Percentiles rank a stretch among this genome's conserved stretches.
Evolutionary conservation across 1,284 basidiomycete genomes (phyloP).

Genomic region (Sphagnurus paluster): DNA sequence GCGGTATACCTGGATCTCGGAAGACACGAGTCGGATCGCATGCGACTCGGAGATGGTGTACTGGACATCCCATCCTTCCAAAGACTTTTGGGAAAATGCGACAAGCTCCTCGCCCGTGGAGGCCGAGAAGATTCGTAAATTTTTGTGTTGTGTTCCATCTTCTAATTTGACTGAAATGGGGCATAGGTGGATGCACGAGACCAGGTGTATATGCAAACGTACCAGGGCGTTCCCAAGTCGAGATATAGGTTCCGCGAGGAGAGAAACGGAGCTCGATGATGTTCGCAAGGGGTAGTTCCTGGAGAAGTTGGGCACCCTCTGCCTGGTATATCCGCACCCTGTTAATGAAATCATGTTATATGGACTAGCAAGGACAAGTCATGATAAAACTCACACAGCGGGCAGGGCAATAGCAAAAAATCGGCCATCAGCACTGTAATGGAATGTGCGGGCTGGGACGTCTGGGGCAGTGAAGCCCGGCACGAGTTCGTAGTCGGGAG

Average conservation of each 20-base stretch:
- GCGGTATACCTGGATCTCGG: constrained; percentile 88
- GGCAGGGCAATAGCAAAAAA: constrained; percentile 85
- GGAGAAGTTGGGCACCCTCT: constrained; percentile 68
- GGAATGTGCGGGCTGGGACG: constrained; percentile 70
- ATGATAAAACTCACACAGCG: constrained; percentile 52
- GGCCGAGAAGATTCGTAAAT: constrained; percentile 83
- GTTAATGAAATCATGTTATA: constrained; percentile 1
- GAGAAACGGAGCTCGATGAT: constrained; percentile 89
- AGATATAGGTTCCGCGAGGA: constrained; percentile 88
- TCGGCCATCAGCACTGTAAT: constrained; percentile 88
- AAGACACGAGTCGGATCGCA: constrained; percentile 79
- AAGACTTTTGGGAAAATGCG: constrained; percentile 81
- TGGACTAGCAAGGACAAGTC: constrained; percentile 16
- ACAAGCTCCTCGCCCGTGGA: constrained; percentile 81
- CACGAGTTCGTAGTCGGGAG: constrained; percentile 74
- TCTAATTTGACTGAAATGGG: constrained; percentile 64
- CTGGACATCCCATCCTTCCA: constrained; percentile 87
- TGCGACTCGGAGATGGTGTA: constrained; percentile 92
- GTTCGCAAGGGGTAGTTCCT: constrained; percentile 70
- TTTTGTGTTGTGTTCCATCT: constrained; percentile 84
- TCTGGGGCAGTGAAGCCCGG: constrained; percentile 70
- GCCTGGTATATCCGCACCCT: constrained; percentile 81
- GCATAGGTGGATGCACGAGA: constrained; percentile 12
- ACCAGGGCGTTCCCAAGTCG: constrained; percentile 91
- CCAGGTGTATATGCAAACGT: constrained; percentile 26